Base-by-base conservation (phyloP, 2,329 filamentous ascomycete genomes). In the Beauveria medogensis region DNA sequence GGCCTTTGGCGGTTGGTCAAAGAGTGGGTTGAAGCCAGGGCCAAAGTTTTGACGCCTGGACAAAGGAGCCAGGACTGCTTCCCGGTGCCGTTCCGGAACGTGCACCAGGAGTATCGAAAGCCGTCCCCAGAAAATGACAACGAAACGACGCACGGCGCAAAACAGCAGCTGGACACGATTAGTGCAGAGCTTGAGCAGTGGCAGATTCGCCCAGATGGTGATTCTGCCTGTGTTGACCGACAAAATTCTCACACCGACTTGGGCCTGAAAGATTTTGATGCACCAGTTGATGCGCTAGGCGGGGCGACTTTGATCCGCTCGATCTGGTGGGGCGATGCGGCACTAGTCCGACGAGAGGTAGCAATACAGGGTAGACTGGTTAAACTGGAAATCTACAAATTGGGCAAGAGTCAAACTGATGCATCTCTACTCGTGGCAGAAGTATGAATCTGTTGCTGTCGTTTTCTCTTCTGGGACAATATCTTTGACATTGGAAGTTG, bases 201-300 rank as follows among this genome's bases (percentile, higher is more conserved):
- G 62, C 59, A 63, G 54, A 59, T 69, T 67, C 64, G 64, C 64
- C 61, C 62, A 66, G 63, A 62, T 61, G 64, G 60, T 58, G 65
- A 75, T 75, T 75, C 73, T 75, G 73, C 73, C 73, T 68, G 66
- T 65, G 57, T 66, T 74, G 69, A 74, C 73, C 73, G 73, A 74
- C 73, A 74, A 75, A 73, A 73, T 73, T 74, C 69, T 73, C 68
- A 72, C 72, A 74, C 72, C 72, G 72, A 72, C 71, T 72, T 62
- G 47, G 54, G 44, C 20, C 6, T 47, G 26, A n/a, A 20, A 52
- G 53, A 44, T 34, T 44, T 55, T 37, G 30, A 30, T 34, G 52
- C 26, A 20, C 67, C 54, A 60, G 60, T 37, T 37, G 30, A 30
- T 34, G 52, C 26, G 26, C 68, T 48, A 60, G 61, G 61, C 67